A percentile compares a stretch with the other conserved stretches of the same genome.
phyloP scores from a whole-genome alignment of 176 grass and related monocot species.

The Oryza meridionalis region DNA sequence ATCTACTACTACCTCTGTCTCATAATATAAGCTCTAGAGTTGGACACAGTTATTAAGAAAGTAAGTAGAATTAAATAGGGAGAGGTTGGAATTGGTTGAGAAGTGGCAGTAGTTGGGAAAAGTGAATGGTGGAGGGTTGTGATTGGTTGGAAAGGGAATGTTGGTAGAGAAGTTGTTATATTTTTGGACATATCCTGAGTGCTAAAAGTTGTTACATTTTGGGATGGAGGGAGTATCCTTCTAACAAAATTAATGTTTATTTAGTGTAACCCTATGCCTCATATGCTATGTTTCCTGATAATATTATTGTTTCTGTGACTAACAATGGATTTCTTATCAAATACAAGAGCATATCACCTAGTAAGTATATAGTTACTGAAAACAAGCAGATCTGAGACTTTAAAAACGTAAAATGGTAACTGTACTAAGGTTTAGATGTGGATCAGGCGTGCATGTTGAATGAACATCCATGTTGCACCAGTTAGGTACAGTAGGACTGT shows the following conservation, averaged over 20 bases:
- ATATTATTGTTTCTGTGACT: background rate
- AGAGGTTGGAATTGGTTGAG: no score
- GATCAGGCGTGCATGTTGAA: background rate
- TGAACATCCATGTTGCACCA: background rate
- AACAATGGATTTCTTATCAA: background rate
- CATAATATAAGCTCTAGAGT: no score
- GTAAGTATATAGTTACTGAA: background rate
- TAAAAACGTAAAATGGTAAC: background rate
- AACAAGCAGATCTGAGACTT: background rate
- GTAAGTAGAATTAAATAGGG: no score
- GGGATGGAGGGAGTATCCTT: background rate
- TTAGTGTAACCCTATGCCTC: background rate
- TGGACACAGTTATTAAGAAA: no score
- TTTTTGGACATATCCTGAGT: no score
- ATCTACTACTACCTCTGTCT: background rate
- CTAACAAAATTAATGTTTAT: slow-evolving; percentile 16
- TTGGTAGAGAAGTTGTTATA: no score
- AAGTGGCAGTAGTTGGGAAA: no score
- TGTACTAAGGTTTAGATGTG: background rate
- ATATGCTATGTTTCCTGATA: background rate
- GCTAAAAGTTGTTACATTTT: no score
- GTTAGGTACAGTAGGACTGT: background rate
- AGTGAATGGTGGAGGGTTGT: no score
- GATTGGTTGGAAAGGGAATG: no score
- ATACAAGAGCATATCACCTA: slow-evolving; percentile 18